Evolutionary conservation across 2,329 filamentous ascomycete genomes (phyloP).

Genomic region (Phialemonium atrogriseum): DNA sequence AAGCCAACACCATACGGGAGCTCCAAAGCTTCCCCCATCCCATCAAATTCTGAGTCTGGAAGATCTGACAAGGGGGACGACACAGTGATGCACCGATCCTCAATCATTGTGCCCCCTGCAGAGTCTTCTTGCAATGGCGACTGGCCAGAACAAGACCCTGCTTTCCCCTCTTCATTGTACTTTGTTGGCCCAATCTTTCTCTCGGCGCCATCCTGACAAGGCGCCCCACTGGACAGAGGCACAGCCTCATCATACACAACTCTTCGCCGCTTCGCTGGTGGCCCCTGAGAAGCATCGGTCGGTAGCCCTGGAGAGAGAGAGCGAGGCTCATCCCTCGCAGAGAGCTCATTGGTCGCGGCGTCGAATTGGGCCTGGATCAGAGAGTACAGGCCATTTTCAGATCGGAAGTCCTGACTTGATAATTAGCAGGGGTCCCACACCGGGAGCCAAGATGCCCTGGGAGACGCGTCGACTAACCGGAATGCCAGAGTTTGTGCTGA

Average conservation of each 20-base stretch:
- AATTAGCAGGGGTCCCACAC: slow-evolving; percentile 11
- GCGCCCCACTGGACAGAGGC: too few species aligned
- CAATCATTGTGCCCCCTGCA: too few species aligned
- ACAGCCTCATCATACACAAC: slow-evolving; percentile 16
- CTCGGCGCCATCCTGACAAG: too few species aligned
- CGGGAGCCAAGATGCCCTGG: not conserved
- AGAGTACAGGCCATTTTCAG: slow-evolving; percentile 64
- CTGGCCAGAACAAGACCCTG: too few species aligned
- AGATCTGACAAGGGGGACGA: too few species aligned
- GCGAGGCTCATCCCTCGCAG: slow-evolving; percentile 8
- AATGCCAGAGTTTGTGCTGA: slow-evolving; percentile 69
- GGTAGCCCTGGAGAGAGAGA: not conserved
- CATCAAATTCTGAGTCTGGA: too few species aligned
- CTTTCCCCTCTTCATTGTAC: too few species aligned
- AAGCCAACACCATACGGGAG: too few species aligned
- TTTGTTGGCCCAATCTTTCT: too few species aligned
- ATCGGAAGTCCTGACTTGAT: slow-evolving; percentile 55
- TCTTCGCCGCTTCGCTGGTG: slow-evolving; percentile 25
- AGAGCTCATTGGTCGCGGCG: slow-evolving; percentile 29
- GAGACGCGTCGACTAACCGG: slow-evolving; percentile 42
- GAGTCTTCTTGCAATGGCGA: too few species aligned
- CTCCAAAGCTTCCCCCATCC: too few species aligned
- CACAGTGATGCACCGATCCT: too few species aligned
- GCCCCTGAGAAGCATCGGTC: not conserved
- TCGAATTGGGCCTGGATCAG: slow-evolving; percentile 62